Evolutionary conservation across 192 early-diverging fungal species (phyloP).

Genomic region (Rhizoclosmatium globosum): DNA sequence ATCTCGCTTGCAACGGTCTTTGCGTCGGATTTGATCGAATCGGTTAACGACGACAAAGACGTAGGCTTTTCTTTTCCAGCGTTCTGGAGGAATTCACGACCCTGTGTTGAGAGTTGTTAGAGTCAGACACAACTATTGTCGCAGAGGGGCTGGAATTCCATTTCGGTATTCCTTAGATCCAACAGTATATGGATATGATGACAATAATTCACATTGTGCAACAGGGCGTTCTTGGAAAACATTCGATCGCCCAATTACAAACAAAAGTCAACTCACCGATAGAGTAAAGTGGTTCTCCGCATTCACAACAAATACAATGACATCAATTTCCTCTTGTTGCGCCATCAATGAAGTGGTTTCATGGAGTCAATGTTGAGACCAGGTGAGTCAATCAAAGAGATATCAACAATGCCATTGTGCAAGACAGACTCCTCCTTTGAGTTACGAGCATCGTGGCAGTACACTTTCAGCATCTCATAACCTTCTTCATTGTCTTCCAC

Average conservation of each 20-base stretch:
- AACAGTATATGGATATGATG: not conserved
- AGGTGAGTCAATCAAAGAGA: conserved; percentile 97
- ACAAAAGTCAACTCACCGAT: conserved; percentile 67
- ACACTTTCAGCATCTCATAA: conserved; percentile 93
- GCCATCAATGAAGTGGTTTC: conserved; percentile 98
- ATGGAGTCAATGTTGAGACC: conserved; percentile 98
- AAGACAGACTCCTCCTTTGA: conserved; percentile 63
- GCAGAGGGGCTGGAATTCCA: not conserved
- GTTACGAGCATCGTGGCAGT: conserved; percentile 72
- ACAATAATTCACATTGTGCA: not conserved
- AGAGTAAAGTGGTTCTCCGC: conserved; percentile 99
- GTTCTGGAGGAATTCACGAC: conserved; percentile 94
- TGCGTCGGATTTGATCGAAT: conserved; percentile 93
- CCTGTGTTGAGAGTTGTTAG: conserved; percentile 55
- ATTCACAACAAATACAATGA: conserved; percentile 98
- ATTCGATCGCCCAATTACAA: not conserved
- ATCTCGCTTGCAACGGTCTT: conserved; percentile 91
- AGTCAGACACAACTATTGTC: not conserved
- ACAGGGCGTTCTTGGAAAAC: not conserved
- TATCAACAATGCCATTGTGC: conserved; percentile 96
- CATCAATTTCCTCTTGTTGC: conserved; percentile 98
- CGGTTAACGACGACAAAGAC: conserved; percentile 99
- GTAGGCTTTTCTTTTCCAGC: conserved; percentile 99
- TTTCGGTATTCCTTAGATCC: too few relatives aligned
- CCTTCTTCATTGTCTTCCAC: conserved; percentile 83